Conservation (phyloP, 805 yeast genomes). For the Saccharomycopsis sp. region DNA sequence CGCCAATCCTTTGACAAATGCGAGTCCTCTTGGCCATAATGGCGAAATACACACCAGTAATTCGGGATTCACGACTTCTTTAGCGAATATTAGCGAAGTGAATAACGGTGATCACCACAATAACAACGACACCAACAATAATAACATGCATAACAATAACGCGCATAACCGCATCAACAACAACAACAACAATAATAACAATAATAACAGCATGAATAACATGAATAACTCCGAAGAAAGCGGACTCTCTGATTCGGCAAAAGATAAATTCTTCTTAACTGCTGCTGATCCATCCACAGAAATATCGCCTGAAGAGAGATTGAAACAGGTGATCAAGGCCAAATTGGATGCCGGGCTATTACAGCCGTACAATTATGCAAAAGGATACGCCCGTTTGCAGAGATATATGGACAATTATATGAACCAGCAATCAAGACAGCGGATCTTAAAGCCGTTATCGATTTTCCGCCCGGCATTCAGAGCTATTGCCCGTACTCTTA, state of each 20-base stretch:
- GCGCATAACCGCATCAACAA: slow-evolving; percentile 20
- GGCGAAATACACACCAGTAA: neutral
- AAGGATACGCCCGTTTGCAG: slow-evolving; percentile 86
- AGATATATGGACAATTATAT: slow-evolving; percentile 88
- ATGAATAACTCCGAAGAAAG: slow-evolving; percentile 3
- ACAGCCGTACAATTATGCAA: slow-evolving; percentile 89
- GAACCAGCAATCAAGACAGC: slow-evolving; percentile 74
- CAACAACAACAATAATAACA: slow-evolving; percentile 11
- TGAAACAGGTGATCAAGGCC: slow-evolving; percentile 90
- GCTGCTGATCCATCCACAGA: slow-evolving; percentile 97
- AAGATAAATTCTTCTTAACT: slow-evolving; percentile 87
- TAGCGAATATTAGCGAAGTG: neutral
- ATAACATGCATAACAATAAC: slow-evolving; percentile 16
- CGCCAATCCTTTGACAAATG: neutral
- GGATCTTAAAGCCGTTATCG: slow-evolving; percentile 79
- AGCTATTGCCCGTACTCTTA: slow-evolving; percentile 83
- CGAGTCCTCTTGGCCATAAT: neutral
- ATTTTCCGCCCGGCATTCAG: slow-evolving; percentile 89
- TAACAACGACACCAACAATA: slow-evolving; percentile 14
- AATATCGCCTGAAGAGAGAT: slow-evolving; percentile 86
- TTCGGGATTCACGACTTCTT: neutral
- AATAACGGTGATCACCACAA: neutral
- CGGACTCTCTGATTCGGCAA: slow-evolving; percentile 56
- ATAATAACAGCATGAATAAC: neutral
- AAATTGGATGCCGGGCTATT: slow-evolving; percentile 88